Evolutionary conservation across 169 alveolate species (phyloP).

Genomic region (Cyclospora cayetanensis): DNA sequence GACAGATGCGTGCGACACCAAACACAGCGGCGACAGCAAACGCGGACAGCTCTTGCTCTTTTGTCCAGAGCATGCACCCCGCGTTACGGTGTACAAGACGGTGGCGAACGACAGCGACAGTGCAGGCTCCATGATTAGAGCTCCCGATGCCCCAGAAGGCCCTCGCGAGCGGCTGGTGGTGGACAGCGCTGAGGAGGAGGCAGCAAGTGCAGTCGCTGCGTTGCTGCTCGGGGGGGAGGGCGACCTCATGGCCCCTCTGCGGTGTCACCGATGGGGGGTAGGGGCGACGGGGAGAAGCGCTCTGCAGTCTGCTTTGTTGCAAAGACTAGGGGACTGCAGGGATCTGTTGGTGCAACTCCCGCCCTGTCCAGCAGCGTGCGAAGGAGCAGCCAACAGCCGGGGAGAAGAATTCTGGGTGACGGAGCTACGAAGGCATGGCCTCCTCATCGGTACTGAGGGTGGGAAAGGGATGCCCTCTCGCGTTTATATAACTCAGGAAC

Average conservation of each 20-base stretch:
- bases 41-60: neutral
- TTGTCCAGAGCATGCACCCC: neutral
- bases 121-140: too few species aligned
- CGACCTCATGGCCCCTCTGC: neutral
- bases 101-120: neutral
- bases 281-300: neutral
- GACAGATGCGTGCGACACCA: constrained; percentile 3
- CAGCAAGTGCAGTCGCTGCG: neutral
- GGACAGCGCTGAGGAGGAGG: neutral
- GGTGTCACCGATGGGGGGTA: neutral
- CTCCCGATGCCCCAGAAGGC: neutral
- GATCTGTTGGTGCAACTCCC: constrained; percentile 37
- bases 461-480: neutral
- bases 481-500: neutral
- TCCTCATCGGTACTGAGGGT: neutral
- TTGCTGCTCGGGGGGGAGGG: neutral
- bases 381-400: neutral
- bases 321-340: neutral
- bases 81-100: neutral
- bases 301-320: neutral
- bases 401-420: neutral
- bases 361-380: neutral
- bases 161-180: neutral
- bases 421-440: constrained; percentile 11
- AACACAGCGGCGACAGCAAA: neutral